Evolutionary conservation across 2,329 filamentous ascomycete species (phyloP), one percentile per base, ranked within the genome.

Genomic region (Colletotrichum tropicicola): DNA sequence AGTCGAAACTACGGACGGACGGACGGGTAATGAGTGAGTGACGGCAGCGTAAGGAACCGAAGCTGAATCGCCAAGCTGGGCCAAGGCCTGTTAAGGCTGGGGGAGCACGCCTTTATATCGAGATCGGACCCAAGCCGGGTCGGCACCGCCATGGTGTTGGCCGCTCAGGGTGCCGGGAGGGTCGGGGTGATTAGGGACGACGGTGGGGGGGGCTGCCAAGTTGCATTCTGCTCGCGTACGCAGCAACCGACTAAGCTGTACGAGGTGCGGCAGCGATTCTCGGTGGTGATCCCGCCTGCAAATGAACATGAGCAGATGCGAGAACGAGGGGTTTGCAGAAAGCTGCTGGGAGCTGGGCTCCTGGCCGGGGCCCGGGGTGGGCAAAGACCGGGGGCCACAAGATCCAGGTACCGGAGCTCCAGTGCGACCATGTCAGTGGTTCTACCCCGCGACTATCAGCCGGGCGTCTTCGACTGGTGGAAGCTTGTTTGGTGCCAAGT

Each of bases 181-280:
- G 35, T 61, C 57, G 61, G 61, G 61, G 57, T 51, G 49, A 61
- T 61, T 56, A 51, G 57, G 57, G 49, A 43, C 49, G 61, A 56
- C 28, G 19, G 37, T 43, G 37, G 57, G 45, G 61, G 56, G 44
- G 39, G 23, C 13, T 23, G 15, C 12, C 12, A 35, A 35, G 30
- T 6, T 35, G 13, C 32, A 35, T 15, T 35, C 32, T 35, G 3
- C 12, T 35, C 21, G n/a, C n/a, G n/a, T n/a, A n/a, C n/a, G n/a
- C n/a, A n/a, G n/a, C n/a, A n/a, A n/a, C n/a, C n/a, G n/a, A n/a
- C n/a, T n/a, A n/a, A n/a, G n/a, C n/a, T n/a, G n/a, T n/a, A n/a
- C n/a, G n/a, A n/a, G n/a, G n/a, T n/a, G n/a, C n/a, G n/a, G n/a
- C n/a, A n/a, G n/a, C n/a, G n/a, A n/a, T n/a, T n/a, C n/a, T n/a